These are phyloP conservation scores for Cytospora paraplurivora DNA, from an alignment of 2,329 filamentous ascomycete genomes.

Conservation along the genomic window DNA sequence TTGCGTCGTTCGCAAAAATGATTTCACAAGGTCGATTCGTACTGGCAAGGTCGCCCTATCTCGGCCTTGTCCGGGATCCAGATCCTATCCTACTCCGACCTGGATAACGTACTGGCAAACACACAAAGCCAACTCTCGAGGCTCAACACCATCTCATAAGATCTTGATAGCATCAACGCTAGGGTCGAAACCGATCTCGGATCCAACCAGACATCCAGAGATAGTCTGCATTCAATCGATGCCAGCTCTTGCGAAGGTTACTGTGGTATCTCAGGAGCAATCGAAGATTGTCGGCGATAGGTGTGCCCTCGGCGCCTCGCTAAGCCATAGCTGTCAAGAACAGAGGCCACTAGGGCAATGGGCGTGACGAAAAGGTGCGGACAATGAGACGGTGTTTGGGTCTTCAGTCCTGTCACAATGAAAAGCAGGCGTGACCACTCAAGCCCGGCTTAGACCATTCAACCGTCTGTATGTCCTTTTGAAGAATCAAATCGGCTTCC, in stretches of 20 bases:
- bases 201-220: slow-evolving; percentile 1
- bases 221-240: background rate
- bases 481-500: background rate
- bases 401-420: background rate
- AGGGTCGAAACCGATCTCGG: slow-evolving; percentile 2
- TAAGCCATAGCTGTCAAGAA: background rate
- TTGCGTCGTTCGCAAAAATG: background rate
- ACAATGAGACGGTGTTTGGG: background rate
- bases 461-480: slow-evolving; percentile 1
- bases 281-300: background rate
- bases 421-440: slow-evolving; percentile 1
- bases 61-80: slow-evolving; percentile 3
- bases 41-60: background rate
- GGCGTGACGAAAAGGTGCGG: background rate
- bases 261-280: background rate
- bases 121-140: background rate
- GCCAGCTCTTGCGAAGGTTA: background rate
- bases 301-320: background rate
- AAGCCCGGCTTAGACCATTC: slow-evolving; percentile 2
- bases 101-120: slow-evolving; percentile 5
- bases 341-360: background rate
- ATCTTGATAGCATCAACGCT: slow-evolving; percentile 22
- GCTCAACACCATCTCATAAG: slow-evolving; percentile 7
- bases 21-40: background rate
- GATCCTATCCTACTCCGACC: background rate